Evolutionary conservation across 257 asterid genomes (phyloP), one percentile per base, ranked within the genome.

Genomic region (Galeopsis tetrahit): DNA sequence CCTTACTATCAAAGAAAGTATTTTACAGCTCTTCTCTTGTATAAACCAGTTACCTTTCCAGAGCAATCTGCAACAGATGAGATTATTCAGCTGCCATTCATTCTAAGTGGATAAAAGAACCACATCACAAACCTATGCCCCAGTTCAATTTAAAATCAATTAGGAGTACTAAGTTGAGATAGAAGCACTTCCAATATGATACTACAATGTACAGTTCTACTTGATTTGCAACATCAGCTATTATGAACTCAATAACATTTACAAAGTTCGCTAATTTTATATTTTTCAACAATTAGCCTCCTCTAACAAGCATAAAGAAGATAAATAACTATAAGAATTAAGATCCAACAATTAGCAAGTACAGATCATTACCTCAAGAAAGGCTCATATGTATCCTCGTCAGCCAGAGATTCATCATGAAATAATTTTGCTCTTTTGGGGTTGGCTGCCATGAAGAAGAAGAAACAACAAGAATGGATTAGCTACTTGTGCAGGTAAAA

Each of bases 21-120:
- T 87, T 88, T 85, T 90, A 72, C 96, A 91, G 89, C 97, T 91
- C 81, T 91, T 89, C 87, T 91, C 98, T 83, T 93, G 96, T 53
- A 87, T 73, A 82, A 93, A 93, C 98, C 98, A 93, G 79, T 84
- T 93, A 79, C 96, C 96, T 83, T 86, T 86, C 94, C 86, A 86
- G 38, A 93, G 87, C 88, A 93, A 81, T 81, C 98, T 89, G 86
- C 79, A 82, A 78, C 60, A 67, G 71, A 61, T 70, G 11, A 5
- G 5, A 63, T 10, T 32, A 28, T 55, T 81, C 34, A 76, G 72
- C 80, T 32, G 48, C 75, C 60, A 57, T 64, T 43, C 40, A 44
- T n/a, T 61, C 55, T 40, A 70, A 14, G 48, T 65, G 60, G 70
- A 38, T 70, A 73, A 67, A 76, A 75, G 48, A 60, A 42, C 42